phyloP scores from a whole-genome alignment of 345 rosid species.

The Cardamine occulta region DNA sequence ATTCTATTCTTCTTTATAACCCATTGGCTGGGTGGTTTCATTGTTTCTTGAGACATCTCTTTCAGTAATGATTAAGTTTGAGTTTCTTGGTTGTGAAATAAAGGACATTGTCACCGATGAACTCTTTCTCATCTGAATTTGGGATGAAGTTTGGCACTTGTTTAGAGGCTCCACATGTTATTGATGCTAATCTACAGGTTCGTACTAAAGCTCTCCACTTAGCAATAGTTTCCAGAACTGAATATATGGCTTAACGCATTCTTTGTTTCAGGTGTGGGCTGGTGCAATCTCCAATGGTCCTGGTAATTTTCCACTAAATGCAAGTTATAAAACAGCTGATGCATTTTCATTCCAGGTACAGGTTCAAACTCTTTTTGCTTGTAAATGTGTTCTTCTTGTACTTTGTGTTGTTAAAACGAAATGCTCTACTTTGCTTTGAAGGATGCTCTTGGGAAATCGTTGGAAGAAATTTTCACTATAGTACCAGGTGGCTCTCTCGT shows the following conservation, averaged over 20 bases:
- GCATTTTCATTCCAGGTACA: conserved; percentile 78
- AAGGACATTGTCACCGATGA: conserved; percentile 91
- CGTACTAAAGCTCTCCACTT: conserved; percentile 14
- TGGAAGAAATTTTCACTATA: conserved; percentile 77
- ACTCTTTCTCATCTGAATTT: conserved; percentile 91
- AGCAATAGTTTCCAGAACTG: conserved; percentile 12
- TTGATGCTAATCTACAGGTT: conserved; percentile 84
- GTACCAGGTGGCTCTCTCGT: conserved; percentile 90
- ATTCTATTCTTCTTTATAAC: conserved; percentile 8
- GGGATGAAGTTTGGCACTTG: conserved; percentile 89
- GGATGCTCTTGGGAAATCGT: conserved; percentile 88
- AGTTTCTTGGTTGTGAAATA: conserved; percentile 31
- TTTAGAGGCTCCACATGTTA: conserved; percentile 97
- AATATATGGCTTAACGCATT: conserved; percentile 29
- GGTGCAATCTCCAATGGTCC: conserved; percentile 72
- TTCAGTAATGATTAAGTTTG: conserved; percentile 18
- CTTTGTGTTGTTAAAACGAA: not conserved
- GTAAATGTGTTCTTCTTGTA: conserved; percentile 26
- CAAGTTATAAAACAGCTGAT: conserved; percentile 89
- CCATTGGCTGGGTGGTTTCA: conserved; percentile 1
- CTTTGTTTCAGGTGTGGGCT: conserved; percentile 71
- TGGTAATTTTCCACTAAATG: conserved; percentile 74
- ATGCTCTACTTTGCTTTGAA: conserved; percentile 44
- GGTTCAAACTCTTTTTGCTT: conserved; percentile 7
- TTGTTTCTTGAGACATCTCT: conserved; percentile 26